Evolutionary conservation across 2,329 filamentous ascomycete species (phyloP), one percentile per base, ranked within the genome.

Genomic region (Biscogniauxia mediterranea): DNA sequence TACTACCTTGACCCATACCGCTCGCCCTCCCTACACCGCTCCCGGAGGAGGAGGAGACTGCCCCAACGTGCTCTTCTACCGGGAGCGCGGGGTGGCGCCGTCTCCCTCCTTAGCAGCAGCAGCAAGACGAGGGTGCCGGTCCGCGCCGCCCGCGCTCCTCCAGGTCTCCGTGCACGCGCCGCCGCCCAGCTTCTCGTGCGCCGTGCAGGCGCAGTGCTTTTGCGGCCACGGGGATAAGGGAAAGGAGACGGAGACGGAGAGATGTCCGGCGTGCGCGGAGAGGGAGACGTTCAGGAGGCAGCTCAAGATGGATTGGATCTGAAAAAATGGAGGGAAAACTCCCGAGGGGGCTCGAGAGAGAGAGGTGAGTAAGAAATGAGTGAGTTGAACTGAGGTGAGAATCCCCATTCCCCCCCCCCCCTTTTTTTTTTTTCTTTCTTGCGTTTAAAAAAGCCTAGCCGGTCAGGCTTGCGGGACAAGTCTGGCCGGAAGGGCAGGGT

Each of bases 201-300:
- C 66, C 0, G 64, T 67, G 8, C 69, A 70, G 54, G 32, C 64
- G 6, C 13, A 17, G 38, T 69, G 68, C 19, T 69, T 58, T 15
- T 71, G 66, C 54, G 26, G 4, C 19, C n/a, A 28, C 1, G 32
- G 56, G 2, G 28, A 32, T 13, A 9, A 32, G 28, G 28, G 28
- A 2, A 32, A 32, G 28, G 59, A 57, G 4, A 2, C 3, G 5
- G 54, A 60, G 8, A 57, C 57, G 4, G 2, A 53, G 19, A 53
- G 26, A 2, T 67, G 65, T 21, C 60, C 58, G 1, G 60, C 57
- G 15, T 67, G 65, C 15, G 28, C 15, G 1, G 65, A 62, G 23
- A 61, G 65, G 8, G 26, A 52, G 20, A 54, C 59, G 13, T 26
- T 64, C 13, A 53, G 56, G n/a, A 17, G 38, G 3, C 50, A 61